Percentiles rank a stretch among this genome's conserved stretches.
phyloP scores from a whole-genome alignment of 2,329 filamentous ascomycete genomes.

The Paracorniculantispora psalliotae region DNA sequence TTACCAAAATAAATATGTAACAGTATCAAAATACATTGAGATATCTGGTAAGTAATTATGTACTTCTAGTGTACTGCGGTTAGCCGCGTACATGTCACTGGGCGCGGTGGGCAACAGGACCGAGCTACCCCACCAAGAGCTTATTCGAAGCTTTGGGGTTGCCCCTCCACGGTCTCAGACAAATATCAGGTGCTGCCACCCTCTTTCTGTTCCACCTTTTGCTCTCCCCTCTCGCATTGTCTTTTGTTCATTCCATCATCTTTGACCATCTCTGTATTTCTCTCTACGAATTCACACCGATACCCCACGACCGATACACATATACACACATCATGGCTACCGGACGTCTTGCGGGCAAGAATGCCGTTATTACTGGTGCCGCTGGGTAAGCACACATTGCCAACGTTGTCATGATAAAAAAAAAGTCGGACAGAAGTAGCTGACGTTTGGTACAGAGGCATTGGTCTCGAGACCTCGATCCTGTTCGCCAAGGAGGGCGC shows the following conservation, averaged over 20 bases:
- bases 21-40: background rate
- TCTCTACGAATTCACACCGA: background rate
- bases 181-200: constrained; percentile 4
- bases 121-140: constrained; percentile 6
- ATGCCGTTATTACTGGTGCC: constrained; percentile 73
- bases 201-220: background rate
- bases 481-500: constrained; percentile 88
- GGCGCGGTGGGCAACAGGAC: background rate
- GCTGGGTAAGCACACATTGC: constrained; percentile 61
- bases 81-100: background rate
- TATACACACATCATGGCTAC: constrained; percentile 12
- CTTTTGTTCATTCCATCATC: background rate
- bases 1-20: background rate
- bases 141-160: constrained; percentile 2
- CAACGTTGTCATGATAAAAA: background rate
- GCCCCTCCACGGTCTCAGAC: constrained; percentile 8
- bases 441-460: constrained; percentile 55
- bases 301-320: constrained; percentile 3
- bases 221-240: background rate
- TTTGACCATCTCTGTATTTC: background rate
- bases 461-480: constrained; percentile 86
- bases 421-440: background rate
- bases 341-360: constrained; percentile 56
- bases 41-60: background rate
- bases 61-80: too few relatives aligned